Base-by-base conservation (phyloP, 2,329 filamentous ascomycete genomes). In the Emmonsiellopsis sp. region DNA sequence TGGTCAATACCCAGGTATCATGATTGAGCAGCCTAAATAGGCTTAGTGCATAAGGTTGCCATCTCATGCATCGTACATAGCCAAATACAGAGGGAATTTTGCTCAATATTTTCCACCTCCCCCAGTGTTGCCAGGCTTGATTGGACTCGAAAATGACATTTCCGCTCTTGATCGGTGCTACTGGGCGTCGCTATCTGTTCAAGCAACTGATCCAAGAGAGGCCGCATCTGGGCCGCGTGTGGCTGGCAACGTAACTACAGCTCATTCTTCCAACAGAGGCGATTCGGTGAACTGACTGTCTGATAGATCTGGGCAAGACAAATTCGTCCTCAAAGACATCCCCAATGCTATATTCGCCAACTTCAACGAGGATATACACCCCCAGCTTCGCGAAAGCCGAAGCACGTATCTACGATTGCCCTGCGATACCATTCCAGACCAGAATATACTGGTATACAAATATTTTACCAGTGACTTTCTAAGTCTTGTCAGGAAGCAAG, bases 391-490 rank as follows among this genome's bases (percentile, higher is more conserved):
- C 47, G 45, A 67, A 68, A 68, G 64, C 53, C n/a, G n/a, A n/a
- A n/a, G n/a, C n/a, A n/a, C 67, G 26, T 68, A 71, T 57, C 56
- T 74, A 49, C 65, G 71, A 41, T 63, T 68, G 6, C 60, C 70
- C 30, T 59, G 68, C 38, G 73, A 76, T 59, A 71, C 68, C 42
- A 66, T 75, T 58, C 70, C 72, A 2, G 70, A 73, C 11, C 62
- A 71, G 59, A 67, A 65, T 34, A 72, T 75, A 63, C 72, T 76
- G 52, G 70, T 74, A 53, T 76, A 74, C 57, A 69, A 69, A 55
- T 75, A 74, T 61, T 60, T 75, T 56, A 67, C 65, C 7, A 68
- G 73, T 49, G 63, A 76, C 60, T 65, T 76, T 16, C 67, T 76
- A 50, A 65, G 65, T 55, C 68, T 76, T 54, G 70, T 65, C 51